Evolutionary conservation across 805 yeast species (phyloP), one percentile per base, ranked within the genome.

Genomic region (Pichia exigua): DNA sequence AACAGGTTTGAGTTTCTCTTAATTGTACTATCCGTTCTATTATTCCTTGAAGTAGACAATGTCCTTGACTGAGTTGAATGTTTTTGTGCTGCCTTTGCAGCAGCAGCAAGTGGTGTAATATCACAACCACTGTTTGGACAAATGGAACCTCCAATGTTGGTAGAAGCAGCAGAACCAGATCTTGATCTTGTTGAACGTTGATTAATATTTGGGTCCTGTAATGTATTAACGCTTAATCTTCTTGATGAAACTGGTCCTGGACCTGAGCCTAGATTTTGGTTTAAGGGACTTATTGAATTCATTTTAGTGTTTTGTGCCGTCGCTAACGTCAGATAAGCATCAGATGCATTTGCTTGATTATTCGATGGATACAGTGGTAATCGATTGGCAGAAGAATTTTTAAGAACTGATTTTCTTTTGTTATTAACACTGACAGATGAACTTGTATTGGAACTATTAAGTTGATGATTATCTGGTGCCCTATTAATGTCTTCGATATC

Each of bases 251-350:
- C 38, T 18, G 42, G 32, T 7, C 40, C 38, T 5, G 72, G 57
- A 0, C 76, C 59, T 0, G 40, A 7, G n/a, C 76, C 59, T 0
- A 26, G 6, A n/a, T 35, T 35, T 35, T 35, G 39, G 20, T 35
- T 35, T 20, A 68, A 68, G n/a, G 69, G 61, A 8, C 82, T 74
- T 61, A 80, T 63, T 1, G 92, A 85, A 66, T 86, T 86, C 51
- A 84, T 62, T 53, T 90, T 73, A 0, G 94, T 86, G 64, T 86
- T 86, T 61, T 85, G 90, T 1, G 91, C 91, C 0, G 94, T 86
- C 1, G 91, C 76, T 49, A 83, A 66, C 0, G 87, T 81, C 44
- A 84, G 61, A 59, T 84, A 84, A 0, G 87, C 89, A 53, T 75
- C 77, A 27, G 77, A 77, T 0, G 87, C 87, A 17, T 44, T 48